Evolutionary conservation across 495 filamentous ascomycete genomes (phyloP).

Genomic region (Hypomontagnella monticulosa): DNA sequence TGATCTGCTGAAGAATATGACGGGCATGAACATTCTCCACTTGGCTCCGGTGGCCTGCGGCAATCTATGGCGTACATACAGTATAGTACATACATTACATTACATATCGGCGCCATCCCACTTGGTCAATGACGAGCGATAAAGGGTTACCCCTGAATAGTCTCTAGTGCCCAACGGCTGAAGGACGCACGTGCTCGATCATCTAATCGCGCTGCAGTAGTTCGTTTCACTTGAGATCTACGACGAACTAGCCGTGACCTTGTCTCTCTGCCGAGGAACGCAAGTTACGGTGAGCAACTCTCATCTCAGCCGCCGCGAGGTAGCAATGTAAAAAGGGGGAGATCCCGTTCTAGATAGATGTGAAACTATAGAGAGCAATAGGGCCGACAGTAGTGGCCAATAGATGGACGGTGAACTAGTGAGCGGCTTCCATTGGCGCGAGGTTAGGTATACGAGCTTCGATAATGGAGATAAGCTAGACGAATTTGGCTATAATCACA

Average conservation of each 20-base stretch:
- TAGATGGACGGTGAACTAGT: background rate
- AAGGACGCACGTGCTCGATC: conserved; percentile 2
- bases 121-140: conserved; percentile 4
- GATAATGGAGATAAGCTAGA: background rate
- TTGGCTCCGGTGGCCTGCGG: background rate
- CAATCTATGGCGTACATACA: background rate
- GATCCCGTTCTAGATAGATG: background rate
- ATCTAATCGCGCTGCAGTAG: background rate
- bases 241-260: background rate
- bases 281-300: background rate
- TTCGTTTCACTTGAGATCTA: conserved; percentile 9
- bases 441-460: conserved; percentile 11
- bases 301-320: conserved; percentile 7
- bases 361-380: conserved; percentile 24
- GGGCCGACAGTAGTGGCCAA: conserved; percentile 3
- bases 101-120: background rate
- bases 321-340: conserved; percentile 15
- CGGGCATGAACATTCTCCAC: background rate
- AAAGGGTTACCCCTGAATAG: background rate
- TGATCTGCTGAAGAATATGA: background rate
- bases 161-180: background rate
- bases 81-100: too few relatives aligned
- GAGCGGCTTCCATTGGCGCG: conserved; percentile 19
- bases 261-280: conserved; percentile 2
- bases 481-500: conserved; percentile 10